Percentiles rank a stretch among this genome's conserved stretches.
These are phyloP conservation scores for Cladosporium sp. DNA, from an alignment of 2,329 filamentous ascomycete genomes.

Conservation along the genomic window DNA sequence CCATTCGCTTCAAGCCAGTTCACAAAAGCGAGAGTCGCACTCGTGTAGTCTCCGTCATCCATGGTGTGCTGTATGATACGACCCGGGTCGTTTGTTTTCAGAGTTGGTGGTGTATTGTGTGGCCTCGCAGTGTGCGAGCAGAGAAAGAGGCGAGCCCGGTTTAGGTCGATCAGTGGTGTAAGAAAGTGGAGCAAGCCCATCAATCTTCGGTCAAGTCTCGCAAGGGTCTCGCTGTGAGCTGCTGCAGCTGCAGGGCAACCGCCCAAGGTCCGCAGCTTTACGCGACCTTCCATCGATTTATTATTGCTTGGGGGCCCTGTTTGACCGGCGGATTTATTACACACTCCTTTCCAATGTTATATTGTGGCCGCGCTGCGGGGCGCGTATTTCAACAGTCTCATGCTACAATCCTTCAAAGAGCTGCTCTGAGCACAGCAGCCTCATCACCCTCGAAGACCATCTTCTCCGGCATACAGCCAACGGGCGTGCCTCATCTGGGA, in stretches of 20 bases:
- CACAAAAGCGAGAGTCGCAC: conserved; percentile 48
- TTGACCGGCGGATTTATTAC: neutral
- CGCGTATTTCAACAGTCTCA: conserved; percentile 1
- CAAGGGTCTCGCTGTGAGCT: neutral
- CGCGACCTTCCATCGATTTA: neutral
- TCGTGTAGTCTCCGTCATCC: conserved; percentile 29
- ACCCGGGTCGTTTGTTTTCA: neutral
- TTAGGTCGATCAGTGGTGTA: neutral
- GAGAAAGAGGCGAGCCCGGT: conserved; percentile 11
- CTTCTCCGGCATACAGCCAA: conserved; percentile 97
- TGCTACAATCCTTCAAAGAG: neutral
- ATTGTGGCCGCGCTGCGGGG: neutral
- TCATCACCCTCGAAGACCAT: conserved; percentile 47
- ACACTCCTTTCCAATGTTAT: conserved; percentile 2
- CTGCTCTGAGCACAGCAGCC: conserved; percentile 11
- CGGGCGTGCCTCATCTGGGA: conserved; percentile 85
- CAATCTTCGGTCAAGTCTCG: neutral
- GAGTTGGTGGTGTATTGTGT: neutral
- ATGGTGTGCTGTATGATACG: conserved; percentile 5
- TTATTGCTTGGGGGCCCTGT: too few species aligned
- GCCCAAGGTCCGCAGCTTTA: neutral
- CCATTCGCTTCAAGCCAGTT: conserved; percentile 53
- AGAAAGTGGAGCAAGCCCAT: conserved; percentile 1
- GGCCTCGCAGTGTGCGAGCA: conserved; percentile 9
- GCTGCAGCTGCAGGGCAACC: neutral